A percentile compares a stretch with the other conserved stretches of the same genome.
Conservation (phyloP, 148 eudicot species). For the Euryodendron excelsum region DNA sequence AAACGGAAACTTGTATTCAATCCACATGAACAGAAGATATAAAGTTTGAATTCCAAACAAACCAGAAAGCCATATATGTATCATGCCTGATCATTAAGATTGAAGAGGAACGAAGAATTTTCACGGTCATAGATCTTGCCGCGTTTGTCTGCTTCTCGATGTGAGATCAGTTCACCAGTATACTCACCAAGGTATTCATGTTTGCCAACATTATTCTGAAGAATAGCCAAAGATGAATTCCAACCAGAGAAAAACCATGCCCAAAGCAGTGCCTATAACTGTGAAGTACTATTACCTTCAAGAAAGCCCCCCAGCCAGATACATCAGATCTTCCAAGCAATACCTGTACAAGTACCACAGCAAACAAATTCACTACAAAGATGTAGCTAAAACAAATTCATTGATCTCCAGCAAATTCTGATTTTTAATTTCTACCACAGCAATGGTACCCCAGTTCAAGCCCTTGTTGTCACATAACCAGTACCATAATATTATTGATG, state of each 20-base stretch:
- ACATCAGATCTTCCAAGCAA: slow-evolving; percentile 94
- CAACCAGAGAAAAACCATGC: not conserved
- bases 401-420: not conserved
- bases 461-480: not conserved
- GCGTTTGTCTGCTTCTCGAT: slow-evolving; percentile 97
- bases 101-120: slow-evolving; percentile 93
- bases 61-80: not conserved
- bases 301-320: slow-evolving; percentile 99
- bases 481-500: not conserved
- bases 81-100: slow-evolving; percentile 84
- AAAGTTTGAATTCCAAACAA: not conserved
- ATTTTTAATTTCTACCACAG: not conserved
- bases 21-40: not conserved
- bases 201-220: slow-evolving; percentile 79
- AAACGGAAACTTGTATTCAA: not conserved
- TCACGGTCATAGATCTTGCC: slow-evolving; percentile 97
- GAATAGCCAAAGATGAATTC: slow-evolving; percentile 12
- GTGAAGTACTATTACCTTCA: slow-evolving; percentile 54
- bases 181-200: slow-evolving; percentile 99
- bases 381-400: not conserved
- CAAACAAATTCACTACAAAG: not conserved
- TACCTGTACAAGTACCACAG: slow-evolving; percentile 48
- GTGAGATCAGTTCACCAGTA: slow-evolving; percentile 96
- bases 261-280: not conserved
- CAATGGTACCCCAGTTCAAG: not conserved